Conservation (phyloP, 352 stramenopile species). For the Phytopythium sindhum region DNA sequence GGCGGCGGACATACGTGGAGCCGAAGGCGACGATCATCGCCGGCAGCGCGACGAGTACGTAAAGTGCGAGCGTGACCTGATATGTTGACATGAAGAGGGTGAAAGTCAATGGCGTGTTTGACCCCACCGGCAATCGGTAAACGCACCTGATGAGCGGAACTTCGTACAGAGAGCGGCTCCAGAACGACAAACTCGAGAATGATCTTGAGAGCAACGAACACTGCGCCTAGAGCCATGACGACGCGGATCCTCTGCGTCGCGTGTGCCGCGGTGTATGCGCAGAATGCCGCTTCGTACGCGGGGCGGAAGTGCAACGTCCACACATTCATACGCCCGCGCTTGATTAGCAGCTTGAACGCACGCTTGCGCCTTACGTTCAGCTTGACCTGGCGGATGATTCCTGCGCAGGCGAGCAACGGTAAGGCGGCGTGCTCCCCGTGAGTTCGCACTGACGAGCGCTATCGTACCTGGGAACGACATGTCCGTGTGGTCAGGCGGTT, state of each 20-base stretch:
- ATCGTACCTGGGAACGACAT: constrained; percentile 12
- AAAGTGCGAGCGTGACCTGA: constrained; percentile 19
- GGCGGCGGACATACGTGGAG: constrained; percentile 17
- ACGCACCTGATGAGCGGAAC: not conserved
- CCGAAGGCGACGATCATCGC: constrained; percentile 12
- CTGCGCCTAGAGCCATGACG: constrained; percentile 24
- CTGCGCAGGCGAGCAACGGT: constrained; percentile 7
- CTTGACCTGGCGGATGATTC: constrained; percentile 31
- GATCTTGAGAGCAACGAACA: constrained; percentile 27
- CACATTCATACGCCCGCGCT: constrained; percentile 31
- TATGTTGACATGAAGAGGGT: not conserved
- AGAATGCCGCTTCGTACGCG: constrained; percentile 28
- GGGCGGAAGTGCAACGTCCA: constrained; percentile 34
- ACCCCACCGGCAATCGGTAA: not conserved
- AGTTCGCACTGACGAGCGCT: constrained; percentile 7
- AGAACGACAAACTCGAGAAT: constrained; percentile 16
- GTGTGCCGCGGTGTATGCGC: constrained; percentile 23
- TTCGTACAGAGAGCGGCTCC: not conserved
- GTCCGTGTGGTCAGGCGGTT: constrained; percentile 28
- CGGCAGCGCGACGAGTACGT: constrained; percentile 18
- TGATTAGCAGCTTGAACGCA: constrained; percentile 36
- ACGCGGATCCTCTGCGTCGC: constrained; percentile 32
- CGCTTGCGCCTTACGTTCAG: constrained; percentile 21
- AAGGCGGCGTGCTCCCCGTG: not conserved
- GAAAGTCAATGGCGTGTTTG: not conserved